Percentiles rank a stretch among this genome's conserved stretches.
These are phyloP conservation scores for Ettlia oleoabundans DNA, from an alignment of 139 green algal genomes.

Conservation along the genomic window DNA sequence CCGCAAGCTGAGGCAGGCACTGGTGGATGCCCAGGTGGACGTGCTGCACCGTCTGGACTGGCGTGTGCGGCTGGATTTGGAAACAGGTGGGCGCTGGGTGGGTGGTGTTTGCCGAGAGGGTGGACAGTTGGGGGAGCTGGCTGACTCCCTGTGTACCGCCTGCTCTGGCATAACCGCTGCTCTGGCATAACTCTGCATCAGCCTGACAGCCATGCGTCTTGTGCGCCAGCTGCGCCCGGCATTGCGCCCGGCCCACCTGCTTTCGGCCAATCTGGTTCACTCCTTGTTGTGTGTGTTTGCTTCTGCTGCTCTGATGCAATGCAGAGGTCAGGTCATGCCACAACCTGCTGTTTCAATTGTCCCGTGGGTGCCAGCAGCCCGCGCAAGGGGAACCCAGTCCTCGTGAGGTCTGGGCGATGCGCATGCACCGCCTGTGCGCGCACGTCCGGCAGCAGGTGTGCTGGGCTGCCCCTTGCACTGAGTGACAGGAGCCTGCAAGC, in stretches of 20 bases:
- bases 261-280: not conserved
- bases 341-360: constrained; percentile 6
- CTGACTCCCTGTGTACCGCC: not conserved
- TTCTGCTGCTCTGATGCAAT: not conserved
- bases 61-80: constrained; percentile 14
- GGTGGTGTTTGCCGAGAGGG: not conserved
- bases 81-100: not conserved
- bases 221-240: not conserved
- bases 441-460: constrained; percentile 2
- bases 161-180: not conserved
- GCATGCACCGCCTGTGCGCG: constrained; percentile 2
- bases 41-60: constrained; percentile 24
- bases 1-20: not conserved
- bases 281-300: not conserved
- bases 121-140: not conserved
- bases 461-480: not conserved
- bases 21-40: not conserved
- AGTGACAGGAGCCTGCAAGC: not conserved
- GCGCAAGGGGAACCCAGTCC: no score
- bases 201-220: not conserved
- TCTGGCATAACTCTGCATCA: not conserved
- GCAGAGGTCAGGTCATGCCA: constrained; percentile 21
- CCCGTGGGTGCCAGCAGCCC: not conserved
- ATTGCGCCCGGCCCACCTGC: not conserved
- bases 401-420: not conserved